Evolutionary conservation across 768 basidiomycete species (phyloP), one percentile per base, ranked within the genome.

Genomic region (Polyporus arcularius): DNA sequence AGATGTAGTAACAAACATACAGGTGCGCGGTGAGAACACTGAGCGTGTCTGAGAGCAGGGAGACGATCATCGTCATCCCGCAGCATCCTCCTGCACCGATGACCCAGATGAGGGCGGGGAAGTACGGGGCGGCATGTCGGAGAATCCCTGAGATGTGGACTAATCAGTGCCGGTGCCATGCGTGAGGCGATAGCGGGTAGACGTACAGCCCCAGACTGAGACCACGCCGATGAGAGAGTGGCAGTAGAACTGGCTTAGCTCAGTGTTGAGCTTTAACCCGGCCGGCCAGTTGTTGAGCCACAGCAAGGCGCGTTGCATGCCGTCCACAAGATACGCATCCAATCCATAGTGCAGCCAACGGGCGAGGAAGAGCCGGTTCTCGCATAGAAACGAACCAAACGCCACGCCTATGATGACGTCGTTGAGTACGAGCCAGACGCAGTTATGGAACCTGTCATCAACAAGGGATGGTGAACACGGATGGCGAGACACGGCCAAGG

Each of bases 211-310:
- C 93, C 94, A 98, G 2, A 82, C 67, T 1, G 78, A 79, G 15
- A 92, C 82, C 14, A 92, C 63, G 28, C 80, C 81, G 3, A 88
- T 77, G 52, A 97, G 87, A 0, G 83, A 80, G 59, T 86, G 81
- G n/a, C 88, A 85, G 68, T 93, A 90, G 70, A 97, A 90, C 28
- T 80, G 78, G 66, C 93, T 92, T n/a, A 99, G 81, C 66, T 98
- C 92, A 0, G 93, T 92, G 69, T 98, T 98, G 54, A 99, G 86
- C 74, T 99, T 99, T 42, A 99, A 76, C 1, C 97, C 96, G 1
- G 88, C 94, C 0, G 96, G 96, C 96, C 96, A 98, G 61, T 90
- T 85, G 71, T 97, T 90, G 12, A 99, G 80, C 96, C 95, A 98
- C 1, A 79, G 67, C 2, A 98, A 78, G 0, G 81, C 78, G 15